phyloP scores from a whole-genome alignment of 2,329 filamentous ascomycete genomes.

The Dryadomyces quercus-mongolicae region DNA sequence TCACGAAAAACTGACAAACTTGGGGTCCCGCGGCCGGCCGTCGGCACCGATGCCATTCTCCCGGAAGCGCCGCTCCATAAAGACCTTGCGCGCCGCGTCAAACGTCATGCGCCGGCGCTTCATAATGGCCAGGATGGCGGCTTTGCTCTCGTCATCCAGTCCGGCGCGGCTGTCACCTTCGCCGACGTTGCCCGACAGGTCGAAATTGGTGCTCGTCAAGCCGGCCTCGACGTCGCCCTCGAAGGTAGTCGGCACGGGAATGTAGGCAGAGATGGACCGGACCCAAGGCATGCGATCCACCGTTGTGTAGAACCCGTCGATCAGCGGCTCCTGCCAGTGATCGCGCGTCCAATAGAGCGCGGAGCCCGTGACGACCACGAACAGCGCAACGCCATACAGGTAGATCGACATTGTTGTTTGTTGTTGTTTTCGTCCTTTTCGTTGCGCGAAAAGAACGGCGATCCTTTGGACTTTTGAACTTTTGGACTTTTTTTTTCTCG shows the following conservation, averaged over 20 bases:
- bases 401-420: constrained; percentile 29
- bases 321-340: constrained; percentile 62
- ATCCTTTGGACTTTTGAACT: no score
- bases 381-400: constrained; percentile 64
- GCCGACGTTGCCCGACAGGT: constrained; percentile 68
- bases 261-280: constrained; percentile 51
- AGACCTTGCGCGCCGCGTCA: constrained; percentile 79
- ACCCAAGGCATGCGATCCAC: constrained; percentile 33
- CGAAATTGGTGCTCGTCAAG: constrained; percentile 71
- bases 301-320: constrained; percentile 29
- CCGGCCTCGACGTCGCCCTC: constrained; percentile 78
- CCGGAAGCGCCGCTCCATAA: constrained; percentile 75
- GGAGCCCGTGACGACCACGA: constrained; percentile 59
- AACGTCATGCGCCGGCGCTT: constrained; percentile 71
- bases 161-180: constrained; percentile 68
- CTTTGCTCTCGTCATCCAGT: constrained; percentile 68
- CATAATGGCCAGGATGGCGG: constrained; percentile 82
- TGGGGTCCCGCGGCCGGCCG: constrained; percentile 78
- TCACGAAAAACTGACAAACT: constrained; percentile 80
- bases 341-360: constrained; percentile 69
- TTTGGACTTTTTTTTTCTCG: no score
- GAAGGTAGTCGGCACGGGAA: constrained; percentile 73
- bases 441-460: neutral
- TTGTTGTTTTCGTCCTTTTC: no score
- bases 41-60: constrained; percentile 83